Evolutionary conservation across 495 filamentous ascomycete species (phyloP).

Genomic region (Penicillium lividum): DNA sequence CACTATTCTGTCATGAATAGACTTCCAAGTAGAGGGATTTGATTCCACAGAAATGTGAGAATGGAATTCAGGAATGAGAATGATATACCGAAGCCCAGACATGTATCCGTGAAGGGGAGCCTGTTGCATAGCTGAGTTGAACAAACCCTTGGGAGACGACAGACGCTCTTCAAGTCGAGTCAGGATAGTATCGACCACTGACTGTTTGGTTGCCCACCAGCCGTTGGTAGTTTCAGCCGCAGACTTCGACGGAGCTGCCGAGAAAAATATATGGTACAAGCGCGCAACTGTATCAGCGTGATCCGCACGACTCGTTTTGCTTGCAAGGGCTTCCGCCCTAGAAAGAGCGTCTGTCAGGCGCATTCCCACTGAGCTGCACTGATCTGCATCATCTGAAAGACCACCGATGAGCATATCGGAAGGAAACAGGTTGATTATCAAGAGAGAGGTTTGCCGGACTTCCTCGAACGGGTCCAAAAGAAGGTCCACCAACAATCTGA

Average conservation of each 20-base stretch:
- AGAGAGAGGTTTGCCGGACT: conserved; percentile 66
- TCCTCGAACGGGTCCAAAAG: conserved; percentile 91
- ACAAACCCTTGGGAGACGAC: conserved; percentile 52
- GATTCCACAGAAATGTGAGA: conserved; percentile 26
- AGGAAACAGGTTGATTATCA: conserved; percentile 55
- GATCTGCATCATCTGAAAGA: conserved; percentile 6
- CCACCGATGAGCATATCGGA: conserved; percentile 22
- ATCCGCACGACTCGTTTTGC: conserved; percentile 76
- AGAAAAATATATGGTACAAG: conserved; percentile 53
- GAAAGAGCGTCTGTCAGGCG: conserved; percentile 34
- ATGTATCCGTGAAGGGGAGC: conserved; percentile 71
- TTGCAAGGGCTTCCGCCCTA: conserved; percentile 53
- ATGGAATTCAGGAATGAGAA: conserved; percentile 41
- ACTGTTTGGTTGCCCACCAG: conserved; percentile 41
- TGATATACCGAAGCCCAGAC: conserved; percentile 61
- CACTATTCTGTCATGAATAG: conserved; percentile 58
- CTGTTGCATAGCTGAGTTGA: conserved; percentile 61
- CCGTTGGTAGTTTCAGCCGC: conserved; percentile 16
- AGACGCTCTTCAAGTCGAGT: conserved; percentile 58
- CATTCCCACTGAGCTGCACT: conserved; percentile 9
- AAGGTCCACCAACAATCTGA: conserved; percentile 67
- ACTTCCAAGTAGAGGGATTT: conserved; percentile 30
- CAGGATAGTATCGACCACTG: conserved; percentile 49
- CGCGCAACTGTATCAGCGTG: conserved; percentile 84
- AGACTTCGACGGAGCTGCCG: conserved; percentile 27